A percentile compares a stretch with the other conserved stretches of the same genome.
phyloP scores from a whole-genome alignment of 176 grass and related monocot genomes.

The Secale cereale region DNA sequence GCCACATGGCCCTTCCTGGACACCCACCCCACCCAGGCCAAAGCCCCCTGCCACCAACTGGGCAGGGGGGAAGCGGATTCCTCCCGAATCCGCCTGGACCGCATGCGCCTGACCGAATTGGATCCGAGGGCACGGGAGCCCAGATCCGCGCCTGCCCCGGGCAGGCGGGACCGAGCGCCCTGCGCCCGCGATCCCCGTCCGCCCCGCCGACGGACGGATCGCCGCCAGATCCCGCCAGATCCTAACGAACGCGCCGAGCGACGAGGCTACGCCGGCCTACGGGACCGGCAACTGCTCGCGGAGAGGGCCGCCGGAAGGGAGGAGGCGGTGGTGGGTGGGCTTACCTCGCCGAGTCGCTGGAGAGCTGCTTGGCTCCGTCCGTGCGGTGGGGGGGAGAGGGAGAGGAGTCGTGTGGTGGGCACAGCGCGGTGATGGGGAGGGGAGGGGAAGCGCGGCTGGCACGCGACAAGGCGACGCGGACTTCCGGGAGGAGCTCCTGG shows the following conservation, averaged over 20 bases:
- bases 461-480: not conserved
- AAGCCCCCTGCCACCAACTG: not conserved
- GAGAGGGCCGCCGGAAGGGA: not conserved
- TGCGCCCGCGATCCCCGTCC: not conserved
- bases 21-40: not conserved
- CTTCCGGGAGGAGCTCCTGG: not conserved
- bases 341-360: not conserved
- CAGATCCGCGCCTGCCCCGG: not conserved
- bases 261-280: not conserved
- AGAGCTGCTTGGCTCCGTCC: not conserved
- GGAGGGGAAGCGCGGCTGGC: not conserved
- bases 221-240: not conserved
- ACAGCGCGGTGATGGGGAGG: not conserved
- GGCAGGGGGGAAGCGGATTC: not conserved
- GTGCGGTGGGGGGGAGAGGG: not conserved
- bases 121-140: not conserved
- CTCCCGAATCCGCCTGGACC: not conserved
- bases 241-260: not conserved
- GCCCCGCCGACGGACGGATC: not conserved
- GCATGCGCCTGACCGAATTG: not conserved
- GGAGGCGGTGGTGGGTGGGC: not conserved
- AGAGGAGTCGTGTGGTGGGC: slow-evolving; percentile 4
- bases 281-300: not conserved
- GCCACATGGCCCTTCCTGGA: not conserved
- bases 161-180: no score